These are phyloP conservation scores for Gliomastix tumulicola DNA, from an alignment of 2,329 filamentous ascomycete species.

Conservation along the genomic window DNA sequence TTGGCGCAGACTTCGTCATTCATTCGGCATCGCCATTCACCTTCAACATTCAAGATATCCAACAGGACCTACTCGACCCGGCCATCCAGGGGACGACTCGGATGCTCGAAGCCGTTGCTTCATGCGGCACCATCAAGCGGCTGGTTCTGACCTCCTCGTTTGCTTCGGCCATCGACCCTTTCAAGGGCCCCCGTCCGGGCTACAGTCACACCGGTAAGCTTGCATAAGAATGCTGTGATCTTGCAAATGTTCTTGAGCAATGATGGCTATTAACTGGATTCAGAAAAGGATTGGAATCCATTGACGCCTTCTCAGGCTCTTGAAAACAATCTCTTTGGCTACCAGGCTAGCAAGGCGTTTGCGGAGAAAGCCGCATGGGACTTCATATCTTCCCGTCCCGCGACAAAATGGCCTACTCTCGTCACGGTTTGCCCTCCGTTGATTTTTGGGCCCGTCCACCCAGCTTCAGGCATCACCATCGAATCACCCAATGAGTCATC, in stretches of 20 bases:
- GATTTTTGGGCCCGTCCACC: conserved; percentile 36
- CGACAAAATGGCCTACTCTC: conserved; percentile 8
- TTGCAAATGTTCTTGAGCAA: too few relatives aligned
- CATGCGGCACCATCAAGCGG: conserved; percentile 14
- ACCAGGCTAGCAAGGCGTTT: conserved; percentile 2
- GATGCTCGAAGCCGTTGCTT: conserved; percentile 20
- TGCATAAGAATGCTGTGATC: too few relatives aligned
- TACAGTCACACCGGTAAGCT: neutral
- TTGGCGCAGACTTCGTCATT: neutral
- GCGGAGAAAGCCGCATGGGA: conserved; percentile 1
- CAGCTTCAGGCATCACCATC: conserved; percentile 16
- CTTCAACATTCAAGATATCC: conserved; percentile 1
- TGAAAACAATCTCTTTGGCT: neutral
- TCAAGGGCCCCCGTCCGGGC: neutral
- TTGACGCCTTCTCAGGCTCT: neutral
- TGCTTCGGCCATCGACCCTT: conserved; percentile 50
- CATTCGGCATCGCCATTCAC: conserved; percentile 1
- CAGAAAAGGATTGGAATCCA: neutral
- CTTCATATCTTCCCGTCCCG: neutral
- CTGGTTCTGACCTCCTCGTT: conserved; percentile 60
- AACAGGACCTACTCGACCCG: neutral
- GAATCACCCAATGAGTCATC: conserved; percentile 29
- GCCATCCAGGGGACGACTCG: neutral
- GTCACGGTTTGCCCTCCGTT: conserved; percentile 36
- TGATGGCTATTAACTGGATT: neutral